Evolutionary conservation across 495 filamentous ascomycete species (phyloP).

Genomic region (Pyronema omphalodes): DNA sequence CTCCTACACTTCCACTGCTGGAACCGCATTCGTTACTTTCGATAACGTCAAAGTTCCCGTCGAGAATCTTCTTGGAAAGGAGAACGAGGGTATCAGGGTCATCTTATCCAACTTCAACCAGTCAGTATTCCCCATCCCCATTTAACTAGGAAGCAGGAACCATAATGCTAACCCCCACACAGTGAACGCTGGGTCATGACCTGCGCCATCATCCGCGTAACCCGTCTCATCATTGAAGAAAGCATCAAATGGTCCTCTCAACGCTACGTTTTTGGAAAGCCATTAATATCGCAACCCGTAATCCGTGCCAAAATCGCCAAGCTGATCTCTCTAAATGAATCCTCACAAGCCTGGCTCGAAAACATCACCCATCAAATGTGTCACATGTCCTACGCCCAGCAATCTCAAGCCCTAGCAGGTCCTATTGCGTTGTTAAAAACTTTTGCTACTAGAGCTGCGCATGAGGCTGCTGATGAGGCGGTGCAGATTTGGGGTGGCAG

Average conservation of each 20-base stretch:
- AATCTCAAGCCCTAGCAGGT: conserved; percentile 55
- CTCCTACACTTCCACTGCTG: conserved; percentile 61
- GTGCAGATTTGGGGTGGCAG: conserved; percentile 79
- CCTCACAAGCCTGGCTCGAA: conserved; percentile 75
- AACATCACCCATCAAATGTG: conserved; percentile 75
- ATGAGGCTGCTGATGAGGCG: conserved; percentile 65
- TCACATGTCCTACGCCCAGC: conserved; percentile 63
- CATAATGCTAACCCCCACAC: conserved; percentile 30
- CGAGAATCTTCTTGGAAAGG: conserved; percentile 60
- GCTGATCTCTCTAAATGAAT: conserved; percentile 68
- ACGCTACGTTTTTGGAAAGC: conserved; percentile 69
- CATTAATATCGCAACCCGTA: conserved; percentile 64
- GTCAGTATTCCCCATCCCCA: background rate
- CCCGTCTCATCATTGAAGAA: conserved; percentile 57
- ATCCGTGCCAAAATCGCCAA: conserved; percentile 75
- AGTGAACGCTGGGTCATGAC: conserved; percentile 40
- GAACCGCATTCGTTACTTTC: conserved; percentile 64
- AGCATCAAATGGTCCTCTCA: conserved; percentile 83
- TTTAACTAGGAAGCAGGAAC: too few species aligned
- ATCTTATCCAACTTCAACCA: conserved; percentile 80
- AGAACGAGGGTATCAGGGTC: conserved; percentile 77
- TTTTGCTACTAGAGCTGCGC: conserved; percentile 51
- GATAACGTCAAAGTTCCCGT: conserved; percentile 75
- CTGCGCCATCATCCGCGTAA: conserved; percentile 44
- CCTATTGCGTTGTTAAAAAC: conserved; percentile 75